phyloP scores from a whole-genome alignment of 169 alveolate species.

The Plasmodium yoelii region DNA sequence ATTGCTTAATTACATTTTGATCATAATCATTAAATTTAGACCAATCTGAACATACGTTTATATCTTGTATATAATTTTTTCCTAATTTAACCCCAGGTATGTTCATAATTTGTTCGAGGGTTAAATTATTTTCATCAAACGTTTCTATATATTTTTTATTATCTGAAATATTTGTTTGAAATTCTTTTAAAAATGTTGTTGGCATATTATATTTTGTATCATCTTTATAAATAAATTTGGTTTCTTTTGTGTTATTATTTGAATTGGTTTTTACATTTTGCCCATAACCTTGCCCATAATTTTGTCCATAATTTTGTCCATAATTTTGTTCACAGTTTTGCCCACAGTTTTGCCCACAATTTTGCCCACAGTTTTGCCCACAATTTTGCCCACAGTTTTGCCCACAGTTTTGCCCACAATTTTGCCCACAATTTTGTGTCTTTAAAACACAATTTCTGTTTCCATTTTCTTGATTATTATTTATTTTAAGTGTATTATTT shows the following conservation, averaged over 20 bases:
- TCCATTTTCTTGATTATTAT: background rate
- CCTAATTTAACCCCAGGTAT: conserved; percentile 74
- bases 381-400: too few species aligned
- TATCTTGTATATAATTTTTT: conserved; percentile 58
- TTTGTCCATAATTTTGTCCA: too few species aligned
- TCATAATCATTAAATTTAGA: conserved; percentile 57
- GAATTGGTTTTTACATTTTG: background rate
- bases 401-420: too few species aligned
- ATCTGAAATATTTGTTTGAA: conserved; percentile 26
- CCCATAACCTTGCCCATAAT: too few species aligned
- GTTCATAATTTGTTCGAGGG: conserved; percentile 57
- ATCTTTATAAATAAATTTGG: conserved; percentile 10
- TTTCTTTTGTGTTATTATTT: conserved; percentile 15
- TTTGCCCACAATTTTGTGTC: too few species aligned
- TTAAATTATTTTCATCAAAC: conserved; percentile 31
- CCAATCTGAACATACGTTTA: conserved; percentile 73
- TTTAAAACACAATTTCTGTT: conserved; percentile 32
- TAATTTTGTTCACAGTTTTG: too few species aligned
- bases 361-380: too few species aligned
- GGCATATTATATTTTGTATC: conserved; percentile 14
- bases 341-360: too few species aligned
- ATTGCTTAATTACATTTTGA: conserved; percentile 43
- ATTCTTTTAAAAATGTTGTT: conserved; percentile 10
- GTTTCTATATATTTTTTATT: background rate
- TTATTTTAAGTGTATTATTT: background rate